Evolutionary conservation across 306 rosid species (phyloP), one percentile per base, ranked within the genome.

Genomic region (Vigna hirtella): DNA sequence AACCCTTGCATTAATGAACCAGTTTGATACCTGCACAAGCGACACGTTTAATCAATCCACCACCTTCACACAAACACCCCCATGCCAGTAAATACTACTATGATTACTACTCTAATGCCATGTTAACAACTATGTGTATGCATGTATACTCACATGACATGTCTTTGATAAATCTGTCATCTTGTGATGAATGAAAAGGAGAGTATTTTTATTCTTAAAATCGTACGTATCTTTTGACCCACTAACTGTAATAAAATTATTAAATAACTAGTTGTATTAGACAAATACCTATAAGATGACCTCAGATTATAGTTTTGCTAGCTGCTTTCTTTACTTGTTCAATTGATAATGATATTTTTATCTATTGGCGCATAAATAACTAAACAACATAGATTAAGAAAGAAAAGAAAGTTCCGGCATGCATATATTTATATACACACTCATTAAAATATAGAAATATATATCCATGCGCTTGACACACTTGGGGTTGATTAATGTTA

Each of bases 1-100:
- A 80, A 95, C 99, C 90, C 98, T 88, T 32, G 99, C 99, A 91
- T 95, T 95, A 36, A 95, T 95, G 89, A 92, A 95, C 98, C 98
- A 92, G 78, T 95, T 95, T 78, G 98, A 93, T 20, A 95, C 99
- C 99, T 95, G 86, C 16, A 70, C 16, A 50, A 1, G 47, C 38
- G 43, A 36, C 62, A 65, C 28, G 48, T 36, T 62, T n/a, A 51
- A 76, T 32, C 56, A 26, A 22, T 22, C 67, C 42, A 30, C 16
- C 2, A 22, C 14, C 13, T 17, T 28, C 42, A 3, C 4, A 4
- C 22, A n/a, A n/a, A 38, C 3, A 30, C 4, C 32, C 51, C 26
- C 15, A 14, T 34, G 2, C 55, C 16, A 26, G 50, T 51, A 12
- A 6, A 12, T 77, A 18, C 2, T 42, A 40, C 45, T 40, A 40